Evolutionary conservation across 176 grass and related monocot species (phyloP), one percentile per base, ranked within the genome.

Genomic region (Tuctoria greenei): DNA sequence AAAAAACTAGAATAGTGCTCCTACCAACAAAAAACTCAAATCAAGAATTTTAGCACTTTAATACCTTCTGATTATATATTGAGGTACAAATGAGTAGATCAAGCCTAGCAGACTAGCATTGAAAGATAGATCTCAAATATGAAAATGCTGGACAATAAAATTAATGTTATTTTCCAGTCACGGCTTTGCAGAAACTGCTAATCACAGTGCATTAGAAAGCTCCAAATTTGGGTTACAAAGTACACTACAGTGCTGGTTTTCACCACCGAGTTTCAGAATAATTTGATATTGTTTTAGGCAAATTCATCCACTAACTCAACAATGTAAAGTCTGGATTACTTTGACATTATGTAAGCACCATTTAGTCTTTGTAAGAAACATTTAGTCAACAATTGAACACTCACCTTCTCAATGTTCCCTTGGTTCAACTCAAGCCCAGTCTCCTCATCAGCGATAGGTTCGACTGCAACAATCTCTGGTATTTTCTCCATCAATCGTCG

Each of bases 401-500:
- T 20, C 87, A 98, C 95, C 91, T 86, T 92, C 87, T 98, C 95
- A 72, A 98, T 92, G 66, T 98, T 98, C 69, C 92, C 91, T 67
- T 85, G 45, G 61, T 94, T 98, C 55, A 94, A 55, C 38, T 89
- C 88, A 80, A 98, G 89, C 10, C 95, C 95, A 52, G 95, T 94
- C 71, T 94, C 95, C 82, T 98, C 87, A 80, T 98, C 95, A 49
- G 79, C 69, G 0, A 98, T 81, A 17, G 95, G 73, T 61, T 94
- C 95, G 50, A 94, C 89, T 27, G 95, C 91, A 61, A 98, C 84
- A 66, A 98, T 94, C 63, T 94, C 91, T 37, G 95, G 95, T 88
- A 98, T 92, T 82, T 94, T 92, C 82, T 98, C 95, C 95, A 98
- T 98, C 75, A 98, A 85, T 26, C 91, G 84, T 6, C 91, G 81